Conservation (phyloP, 192 early-diverging fungal genomes). For the Coemansia sp. region DNA sequence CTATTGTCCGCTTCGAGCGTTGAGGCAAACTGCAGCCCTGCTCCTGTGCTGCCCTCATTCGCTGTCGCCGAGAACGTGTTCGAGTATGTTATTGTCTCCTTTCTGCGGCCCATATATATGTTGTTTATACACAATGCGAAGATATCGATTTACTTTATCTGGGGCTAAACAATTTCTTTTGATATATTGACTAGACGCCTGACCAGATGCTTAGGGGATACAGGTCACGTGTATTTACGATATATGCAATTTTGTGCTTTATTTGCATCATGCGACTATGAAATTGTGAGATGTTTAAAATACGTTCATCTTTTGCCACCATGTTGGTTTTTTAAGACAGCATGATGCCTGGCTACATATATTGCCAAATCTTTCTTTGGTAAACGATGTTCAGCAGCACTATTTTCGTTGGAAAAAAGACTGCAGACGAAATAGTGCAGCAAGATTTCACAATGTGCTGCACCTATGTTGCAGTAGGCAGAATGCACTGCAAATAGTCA, state of each 20-base stretch:
- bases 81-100: conserved; percentile 45
- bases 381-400: neutral
- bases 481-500: neutral
- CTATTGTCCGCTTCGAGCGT: conserved; percentile 6
- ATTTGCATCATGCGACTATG: neutral
- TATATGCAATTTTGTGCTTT: no score
- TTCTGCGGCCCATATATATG: conserved; percentile 41
- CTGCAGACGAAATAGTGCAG: conserved; percentile 1
- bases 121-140: neutral
- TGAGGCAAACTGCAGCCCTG: conserved; percentile 37
- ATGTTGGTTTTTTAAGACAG: neutral
- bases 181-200: neutral
- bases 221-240: neutral
- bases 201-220: neutral
- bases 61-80: conserved; percentile 39
- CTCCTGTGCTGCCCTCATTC: conserved; percentile 26
- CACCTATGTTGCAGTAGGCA: conserved; percentile 2
- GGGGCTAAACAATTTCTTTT: neutral
- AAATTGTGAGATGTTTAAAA: neutral
- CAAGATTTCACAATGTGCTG: conserved; percentile 1
- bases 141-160: neutral
- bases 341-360: neutral
- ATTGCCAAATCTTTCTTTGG: neutral
- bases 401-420: neutral
- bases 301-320: neutral